Base-by-base conservation (phyloP, 805 yeast genomes). In the Ogataea salicorniae region DNA sequence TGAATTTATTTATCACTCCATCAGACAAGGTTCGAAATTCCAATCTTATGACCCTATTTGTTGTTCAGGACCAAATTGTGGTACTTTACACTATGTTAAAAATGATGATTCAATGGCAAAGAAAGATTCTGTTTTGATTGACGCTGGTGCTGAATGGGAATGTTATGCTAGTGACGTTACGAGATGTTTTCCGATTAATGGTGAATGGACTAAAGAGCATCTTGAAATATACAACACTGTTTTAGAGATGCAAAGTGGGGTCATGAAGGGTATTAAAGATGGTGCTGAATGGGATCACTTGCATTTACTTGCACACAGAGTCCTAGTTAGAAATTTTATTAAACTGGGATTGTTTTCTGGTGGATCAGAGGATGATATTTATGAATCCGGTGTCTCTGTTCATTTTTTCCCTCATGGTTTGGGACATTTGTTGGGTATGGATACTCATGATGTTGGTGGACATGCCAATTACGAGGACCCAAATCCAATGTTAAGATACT, bases 81-180 rank as follows among this genome's bases (percentile, higher is more conserved):
- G 96, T 15, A 89, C 97, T 2, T 75, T 92, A 50, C 99, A 92
- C 65, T 92, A 91, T 61, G 82, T 87, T 17, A 83, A 83, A 60
- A 92, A 92, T 61, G 94, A 90, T 58, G 84, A 80, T 44, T 69
- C 74, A 4, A 60, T 83, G 48, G 73, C 64, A 11, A 77, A 76
- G 17, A 82, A 80, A 59, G 80, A 77, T 41, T 76, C 91, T 6
- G 76, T 92, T 13, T 75, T 92, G 51, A 83, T 92, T 46, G 99
- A 92, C 70, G 97, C 98, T 8, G 99, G 99, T 47, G 96, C 97
- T 2, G 98, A 92, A 68, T 92, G 97, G 97, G 79, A 80, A 54
- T 82, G 88, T 64, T 92, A 92, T 66, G 91, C 97, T 2, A 75
- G 89, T 39, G 99, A 92, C 64, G 97, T 94, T 39, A 94, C 99